Evolutionary conservation across 331 rosid species (phyloP), one percentile per base, ranked within the genome.

Genomic region (Acacia concinna): DNA sequence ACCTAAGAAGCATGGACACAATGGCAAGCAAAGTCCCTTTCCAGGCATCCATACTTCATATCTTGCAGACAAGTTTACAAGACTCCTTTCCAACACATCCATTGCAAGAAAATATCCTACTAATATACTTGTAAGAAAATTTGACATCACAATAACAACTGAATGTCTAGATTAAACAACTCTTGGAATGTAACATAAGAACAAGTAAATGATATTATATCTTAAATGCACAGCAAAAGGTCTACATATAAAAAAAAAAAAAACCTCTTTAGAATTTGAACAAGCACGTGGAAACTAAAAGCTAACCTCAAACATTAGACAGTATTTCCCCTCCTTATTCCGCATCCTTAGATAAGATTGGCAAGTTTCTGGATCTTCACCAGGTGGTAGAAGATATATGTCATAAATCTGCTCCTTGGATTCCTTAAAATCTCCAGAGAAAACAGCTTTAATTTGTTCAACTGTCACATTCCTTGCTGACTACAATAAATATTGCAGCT

Each of bases 321-420:
- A 91, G 93, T 93, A 96, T 81, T 91, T 96, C 6, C 99, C 99
- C 79, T 96, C 99, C 81, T 96, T 87, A 84, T 96, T 96, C 89
- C 98, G 89, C 99, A 96, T 96, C 86, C 99, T 90, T 71, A 96
- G 84, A 93, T 96, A 96, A 14, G 99, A 96, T 84, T 96, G 99
- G 74, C 99, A 96, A 28, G 94, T 97, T 90, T 96, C 98, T 79
- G 97, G 97, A 87, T 96, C 99, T 88, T 96, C 99, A 23, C 99
- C 99, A 0, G 99, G 99, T 31, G 99, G 99, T 72, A 96, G 92
- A 73, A 96, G 99, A 90, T 90, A 96, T 72, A 96, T 93, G 89
- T 96, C 99, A 85, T 93, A 96, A 35, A 97, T 96, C 87, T 96
- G 93, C 91, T 96, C 99, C 11, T 79, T 88, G 56, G 83, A 72